Base-by-base conservation (phyloP, 805 yeast genomes). In the Blastobotrys terrestris region DNA sequence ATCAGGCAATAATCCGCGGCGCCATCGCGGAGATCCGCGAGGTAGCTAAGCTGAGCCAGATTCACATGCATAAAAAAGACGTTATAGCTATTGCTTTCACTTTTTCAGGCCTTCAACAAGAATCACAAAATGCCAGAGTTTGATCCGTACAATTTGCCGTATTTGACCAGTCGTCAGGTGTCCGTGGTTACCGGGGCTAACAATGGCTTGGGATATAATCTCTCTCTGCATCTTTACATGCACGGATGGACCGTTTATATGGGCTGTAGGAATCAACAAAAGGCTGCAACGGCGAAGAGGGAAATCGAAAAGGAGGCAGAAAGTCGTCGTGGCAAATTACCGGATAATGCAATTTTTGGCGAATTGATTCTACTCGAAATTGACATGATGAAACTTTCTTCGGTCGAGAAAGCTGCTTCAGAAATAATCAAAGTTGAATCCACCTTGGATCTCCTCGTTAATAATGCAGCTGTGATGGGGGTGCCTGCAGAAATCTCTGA, bases 391-490 rank as follows among this genome's bases (percentile, higher is more conserved):
- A 21, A 45, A 13, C 43, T 57, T 19, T 49, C 46, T 11, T 39
- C 31, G 16, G 56, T 50, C 13, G n/a, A 6, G 11, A 14, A n/a
- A 19, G 7, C 39, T 4, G 53, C 46, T n/a, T 14, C n/a, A 2
- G 20, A 47, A n/a, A 39, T 48, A 39, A 35, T 19, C 3, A n/a
- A 46, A 18, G 20, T 16, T 14, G 53, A 49, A 31, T 15, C 18
- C 31, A n/a, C 7, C 15, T 63, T 88, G 21, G 81, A 87, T 63
- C 67, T 87, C 21, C 72, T 88, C 21, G 75, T 88, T 43, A 80
- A 86, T 58, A 87, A 87, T 65, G 91, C 95, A 1, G 94, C 95
- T 1, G 81, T 85, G 3, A 84, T 85, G 81, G 92, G 86, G 7
- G 73, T 84, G 6, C 94, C 95, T 0, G 79, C 70, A 63, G 72